These are phyloP conservation scores for Aspergillus conjunctus DNA, from an alignment of 495 filamentous ascomycete genomes.

Conservation along the genomic window DNA sequence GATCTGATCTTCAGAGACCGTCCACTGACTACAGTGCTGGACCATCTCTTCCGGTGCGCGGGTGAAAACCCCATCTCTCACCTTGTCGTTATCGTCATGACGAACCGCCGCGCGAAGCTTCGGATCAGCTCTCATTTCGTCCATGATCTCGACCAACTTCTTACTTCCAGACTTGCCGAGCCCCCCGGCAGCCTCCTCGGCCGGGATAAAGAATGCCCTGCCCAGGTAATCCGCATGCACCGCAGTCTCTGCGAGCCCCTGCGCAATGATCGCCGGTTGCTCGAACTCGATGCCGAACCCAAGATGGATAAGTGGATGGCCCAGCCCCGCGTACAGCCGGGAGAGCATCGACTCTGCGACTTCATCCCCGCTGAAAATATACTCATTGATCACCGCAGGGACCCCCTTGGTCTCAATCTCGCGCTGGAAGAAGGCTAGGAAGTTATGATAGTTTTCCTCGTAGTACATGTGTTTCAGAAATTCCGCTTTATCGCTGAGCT, in stretches of 20 bases:
- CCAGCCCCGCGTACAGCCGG: conserved; percentile 63
- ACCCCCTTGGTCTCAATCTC: conserved; percentile 68
- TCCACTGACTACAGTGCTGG: conserved; percentile 58
- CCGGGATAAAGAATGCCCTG: conserved; percentile 47
- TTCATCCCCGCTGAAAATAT: conserved; percentile 64
- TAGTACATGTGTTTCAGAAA: conserved; percentile 56
- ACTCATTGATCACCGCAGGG: conserved; percentile 59
- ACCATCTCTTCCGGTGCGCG: conserved; percentile 67
- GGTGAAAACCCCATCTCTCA: conserved; percentile 66
- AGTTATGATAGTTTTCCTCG: conserved; percentile 63
- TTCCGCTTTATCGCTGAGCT: conserved; percentile 51
- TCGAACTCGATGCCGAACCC: conserved; percentile 81
- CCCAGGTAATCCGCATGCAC: conserved; percentile 58
- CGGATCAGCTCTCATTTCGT: conserved; percentile 56
- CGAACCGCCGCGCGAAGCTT: conserved; percentile 54
- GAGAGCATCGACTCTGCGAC: conserved; percentile 62
- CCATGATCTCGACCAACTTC: conserved; percentile 58
- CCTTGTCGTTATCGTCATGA: conserved; percentile 60
- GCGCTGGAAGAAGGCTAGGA: conserved; percentile 68
- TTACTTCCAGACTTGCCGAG: conserved; percentile 41
- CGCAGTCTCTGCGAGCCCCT: conserved; percentile 75
- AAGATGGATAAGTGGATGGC: conserved; percentile 84
- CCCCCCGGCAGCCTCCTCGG: conserved; percentile 54
- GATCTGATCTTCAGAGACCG: conserved; percentile 60
- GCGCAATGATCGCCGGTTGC: conserved; percentile 78